These are phyloP conservation scores for Chlamydomonas eustigma DNA, from an alignment of 139 green algal genomes.

Conservation along the genomic window DNA sequence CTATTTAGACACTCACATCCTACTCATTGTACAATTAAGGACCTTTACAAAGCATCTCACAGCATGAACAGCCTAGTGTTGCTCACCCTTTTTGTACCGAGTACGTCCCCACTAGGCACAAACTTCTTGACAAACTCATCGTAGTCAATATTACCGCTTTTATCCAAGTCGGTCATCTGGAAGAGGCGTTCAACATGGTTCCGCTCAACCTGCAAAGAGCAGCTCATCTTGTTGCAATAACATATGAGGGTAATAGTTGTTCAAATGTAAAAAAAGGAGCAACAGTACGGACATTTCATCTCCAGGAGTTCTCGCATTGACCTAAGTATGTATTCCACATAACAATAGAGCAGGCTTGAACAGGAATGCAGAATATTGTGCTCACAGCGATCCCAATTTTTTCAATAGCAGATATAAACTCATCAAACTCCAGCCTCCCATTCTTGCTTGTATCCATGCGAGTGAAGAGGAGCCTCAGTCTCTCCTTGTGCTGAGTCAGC, in stretches of 20 bases:
- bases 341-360: no score
- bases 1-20: no score
- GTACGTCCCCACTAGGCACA: neutral
- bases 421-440: neutral
- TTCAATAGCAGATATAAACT: neutral
- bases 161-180: neutral
- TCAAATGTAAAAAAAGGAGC: no score
- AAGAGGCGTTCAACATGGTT: neutral
- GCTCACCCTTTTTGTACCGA: neutral
- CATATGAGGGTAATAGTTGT: no score
- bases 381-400: neutral
- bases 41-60: no score
- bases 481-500: neutral
- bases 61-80: no score
- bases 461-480: neutral
- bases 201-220: neutral
- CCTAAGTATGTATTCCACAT: no score
- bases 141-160: neutral
- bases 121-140: neutral
- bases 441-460: neutral
- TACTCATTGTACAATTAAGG: no score
- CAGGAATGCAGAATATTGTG: neutral
- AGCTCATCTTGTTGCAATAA: no score
- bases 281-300: no score
- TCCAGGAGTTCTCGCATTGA: no score